A percentile compares a stretch with the other conserved stretches of the same genome.
Evolutionary conservation across 139 green algal genomes (phyloP).

Genomic region (Nannochloris sp.): DNA sequence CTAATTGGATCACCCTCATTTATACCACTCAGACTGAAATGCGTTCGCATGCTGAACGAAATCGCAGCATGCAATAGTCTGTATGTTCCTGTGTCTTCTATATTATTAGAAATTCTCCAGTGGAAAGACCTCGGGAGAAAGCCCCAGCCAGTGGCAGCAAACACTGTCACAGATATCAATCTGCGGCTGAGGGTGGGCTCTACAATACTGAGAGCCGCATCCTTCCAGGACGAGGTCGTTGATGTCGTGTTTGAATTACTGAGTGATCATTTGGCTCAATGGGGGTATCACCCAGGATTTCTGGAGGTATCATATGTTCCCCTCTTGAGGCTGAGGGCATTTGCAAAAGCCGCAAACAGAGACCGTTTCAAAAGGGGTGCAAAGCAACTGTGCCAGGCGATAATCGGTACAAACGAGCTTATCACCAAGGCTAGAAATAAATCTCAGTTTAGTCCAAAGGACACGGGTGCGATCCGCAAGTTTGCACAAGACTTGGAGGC

Average conservation of each 20-base stretch:
- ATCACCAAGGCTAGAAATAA: constrained; percentile 51
- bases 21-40: constrained; percentile 79
- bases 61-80: constrained; percentile 45
- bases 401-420: constrained; percentile 52
- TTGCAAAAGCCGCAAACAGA: constrained; percentile 62
- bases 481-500: constrained; percentile 41
- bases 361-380: constrained; percentile 59
- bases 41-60: constrained; percentile 31
- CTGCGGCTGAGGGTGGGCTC: constrained; percentile 53
- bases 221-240: constrained; percentile 77
- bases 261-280: constrained; percentile 67
- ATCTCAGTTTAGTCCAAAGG: constrained; percentile 69
- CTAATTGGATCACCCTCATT: constrained; percentile 83
- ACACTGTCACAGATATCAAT: constrained; percentile 32
- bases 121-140: constrained; percentile 52
- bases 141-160: constrained; percentile 4
- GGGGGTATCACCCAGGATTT: constrained; percentile 68
- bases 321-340: constrained; percentile 55
- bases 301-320: constrained; percentile 78
- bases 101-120: constrained; percentile 79
- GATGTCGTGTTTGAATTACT: constrained; percentile 67
- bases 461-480: constrained; percentile 33
- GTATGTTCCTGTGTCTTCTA: constrained; percentile 68
- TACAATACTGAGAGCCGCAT: constrained; percentile 27
- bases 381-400: constrained; percentile 39